phyloP scores from a whole-genome alignment of 1,284 basidiomycete species.

The Afroboletus lepidellus region DNA sequence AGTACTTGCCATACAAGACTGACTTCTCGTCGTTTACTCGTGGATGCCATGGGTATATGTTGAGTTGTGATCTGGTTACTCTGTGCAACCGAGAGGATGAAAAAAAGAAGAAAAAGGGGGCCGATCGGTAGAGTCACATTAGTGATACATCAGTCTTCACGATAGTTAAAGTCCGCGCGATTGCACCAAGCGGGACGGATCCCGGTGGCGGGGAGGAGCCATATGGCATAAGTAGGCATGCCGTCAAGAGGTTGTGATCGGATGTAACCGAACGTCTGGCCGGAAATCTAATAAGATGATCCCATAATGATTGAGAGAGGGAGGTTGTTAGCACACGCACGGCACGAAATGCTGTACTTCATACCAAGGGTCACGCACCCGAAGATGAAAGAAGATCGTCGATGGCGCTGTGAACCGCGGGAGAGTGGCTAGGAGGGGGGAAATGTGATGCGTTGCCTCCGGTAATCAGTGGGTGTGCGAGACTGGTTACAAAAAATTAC shows the following conservation, averaged over 20 bases:
- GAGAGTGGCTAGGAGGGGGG: neutral
- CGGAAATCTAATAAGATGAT: constrained; percentile 16
- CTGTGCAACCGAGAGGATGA: constrained; percentile 14
- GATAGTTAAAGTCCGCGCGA: constrained; percentile 30
- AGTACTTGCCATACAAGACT: constrained; percentile 24
- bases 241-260: constrained; percentile 28
- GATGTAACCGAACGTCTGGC: constrained; percentile 23
- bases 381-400: constrained; percentile 15
- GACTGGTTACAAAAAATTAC: neutral
- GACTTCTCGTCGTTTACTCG: constrained; percentile 17
- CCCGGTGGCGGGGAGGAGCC: constrained; percentile 35
- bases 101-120: constrained; percentile 21
- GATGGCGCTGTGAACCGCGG: constrained; percentile 14
- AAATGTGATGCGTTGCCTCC: neutral
- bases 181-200: constrained; percentile 30
- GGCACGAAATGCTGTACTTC: constrained; percentile 19
- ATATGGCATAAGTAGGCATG: constrained; percentile 38
- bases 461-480: neutral
- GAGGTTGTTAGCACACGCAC: constrained; percentile 16
- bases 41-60: constrained; percentile 9
- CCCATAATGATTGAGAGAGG: constrained; percentile 18
- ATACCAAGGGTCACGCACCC: constrained; percentile 26
- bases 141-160: constrained; percentile 27
- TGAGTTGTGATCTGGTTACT: constrained; percentile 14
- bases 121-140: constrained; percentile 14